phyloP scores from a whole-genome alignment of 2,329 filamentous ascomycete genomes.

The Alternaria hordeiaustralica region DNA sequence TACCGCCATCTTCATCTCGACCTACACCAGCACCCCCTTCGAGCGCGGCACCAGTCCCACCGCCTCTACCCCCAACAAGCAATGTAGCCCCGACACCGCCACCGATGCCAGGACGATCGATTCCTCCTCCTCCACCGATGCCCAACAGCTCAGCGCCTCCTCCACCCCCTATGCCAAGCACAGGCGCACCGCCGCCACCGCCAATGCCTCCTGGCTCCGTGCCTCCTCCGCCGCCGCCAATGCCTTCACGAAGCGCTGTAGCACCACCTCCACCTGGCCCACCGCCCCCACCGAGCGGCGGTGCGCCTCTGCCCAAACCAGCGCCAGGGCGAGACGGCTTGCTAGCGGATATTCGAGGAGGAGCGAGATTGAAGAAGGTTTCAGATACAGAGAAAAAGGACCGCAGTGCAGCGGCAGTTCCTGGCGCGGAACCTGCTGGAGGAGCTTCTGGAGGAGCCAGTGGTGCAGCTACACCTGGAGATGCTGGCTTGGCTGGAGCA shows the following conservation, averaged over 20 bases:
- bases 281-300: slow-evolving; percentile 31
- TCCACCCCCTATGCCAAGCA: slow-evolving; percentile 31
- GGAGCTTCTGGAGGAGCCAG: slow-evolving; percentile 57
- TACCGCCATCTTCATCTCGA: slow-evolving; percentile 37
- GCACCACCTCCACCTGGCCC: slow-evolving; percentile 44
- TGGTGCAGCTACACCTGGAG: slow-evolving; percentile 38
- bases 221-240: slow-evolving; percentile 54
- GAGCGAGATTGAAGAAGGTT: slow-evolving; percentile 73
- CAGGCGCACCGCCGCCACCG: slow-evolving; percentile 26
- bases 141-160: slow-evolving; percentile 16
- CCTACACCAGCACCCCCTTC: slow-evolving; percentile 35
- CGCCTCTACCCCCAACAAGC: slow-evolving; percentile 34
- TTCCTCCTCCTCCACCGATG: slow-evolving; percentile 1
- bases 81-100: slow-evolving; percentile 35
- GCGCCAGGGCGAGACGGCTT: slow-evolving; percentile 64
- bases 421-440: slow-evolving; percentile 52
- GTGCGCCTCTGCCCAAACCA: slow-evolving; percentile 44
- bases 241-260: slow-evolving; percentile 33
- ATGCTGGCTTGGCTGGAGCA: slow-evolving; percentile 54
- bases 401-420: slow-evolving; percentile 69
- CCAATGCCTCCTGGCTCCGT: slow-evolving; percentile 37
- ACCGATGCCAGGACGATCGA: slow-evolving; percentile 11
- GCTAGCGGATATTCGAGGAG: slow-evolving; percentile 74
- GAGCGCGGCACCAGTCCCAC: slow-evolving; percentile 36
- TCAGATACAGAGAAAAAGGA: slow-evolving; percentile 73